A percentile compares a stretch with the other conserved stretches of the same genome.
Evolutionary conservation across 148 eudicot species (phyloP).

Genomic region (Chenopodium berlandieri): DNA sequence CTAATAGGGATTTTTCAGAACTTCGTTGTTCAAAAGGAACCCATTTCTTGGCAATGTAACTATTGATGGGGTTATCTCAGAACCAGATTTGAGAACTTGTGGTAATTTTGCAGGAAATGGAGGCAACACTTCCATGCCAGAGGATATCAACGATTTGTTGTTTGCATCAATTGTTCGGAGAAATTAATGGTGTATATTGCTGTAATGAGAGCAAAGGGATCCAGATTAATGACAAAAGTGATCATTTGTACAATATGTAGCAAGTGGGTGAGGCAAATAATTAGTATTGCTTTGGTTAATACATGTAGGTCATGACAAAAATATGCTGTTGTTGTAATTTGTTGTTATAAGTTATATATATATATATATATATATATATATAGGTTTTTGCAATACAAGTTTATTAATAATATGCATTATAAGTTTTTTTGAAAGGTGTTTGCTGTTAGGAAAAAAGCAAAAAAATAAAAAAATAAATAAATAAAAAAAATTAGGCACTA

Average conservation of each 20-base stretch:
- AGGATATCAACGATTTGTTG: conserved; percentile 69
- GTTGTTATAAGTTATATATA: too few species aligned
- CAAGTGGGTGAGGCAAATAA: too few species aligned
- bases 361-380: too few species aligned
- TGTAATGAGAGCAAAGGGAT: not conserved
- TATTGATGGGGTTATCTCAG: not conserved
- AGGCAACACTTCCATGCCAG: conserved; percentile 40
- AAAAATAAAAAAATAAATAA: too few species aligned
- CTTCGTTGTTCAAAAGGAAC: not conserved
- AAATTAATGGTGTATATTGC: conserved; percentile 20
- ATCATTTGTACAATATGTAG: not conserved
- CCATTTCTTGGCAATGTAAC: not conserved
- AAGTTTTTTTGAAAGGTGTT: too few species aligned
- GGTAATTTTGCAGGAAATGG: conserved; percentile 42
- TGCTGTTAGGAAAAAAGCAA: too few species aligned
- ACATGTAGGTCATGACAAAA: too few species aligned
- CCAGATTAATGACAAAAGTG: not conserved
- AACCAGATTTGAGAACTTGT: not conserved
- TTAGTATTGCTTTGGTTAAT: too few species aligned
- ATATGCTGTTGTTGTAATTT: too few species aligned
- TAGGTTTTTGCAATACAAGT: too few species aligned
- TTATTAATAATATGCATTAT: too few species aligned
- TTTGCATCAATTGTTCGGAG: conserved; percentile 67
- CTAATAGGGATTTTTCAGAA: not conserved
- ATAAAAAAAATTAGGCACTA: too few species aligned